These are phyloP conservation scores for Trebouxiophyceae sp. DNA, from an alignment of 163 green algal species.

Conservation along the genomic window DNA sequence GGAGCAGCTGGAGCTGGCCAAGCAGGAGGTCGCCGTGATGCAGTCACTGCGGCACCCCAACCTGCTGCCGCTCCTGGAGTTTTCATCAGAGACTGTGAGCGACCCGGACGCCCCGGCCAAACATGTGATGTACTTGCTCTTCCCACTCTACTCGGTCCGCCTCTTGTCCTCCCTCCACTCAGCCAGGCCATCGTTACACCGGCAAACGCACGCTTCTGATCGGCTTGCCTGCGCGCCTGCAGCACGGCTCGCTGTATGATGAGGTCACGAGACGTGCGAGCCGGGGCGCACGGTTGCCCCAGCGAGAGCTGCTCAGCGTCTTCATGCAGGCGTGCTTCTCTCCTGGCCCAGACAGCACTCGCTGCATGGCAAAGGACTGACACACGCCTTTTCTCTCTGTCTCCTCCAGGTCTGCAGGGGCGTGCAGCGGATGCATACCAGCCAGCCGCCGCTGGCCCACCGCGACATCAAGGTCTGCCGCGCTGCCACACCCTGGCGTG, in stretches of 20 bases:
- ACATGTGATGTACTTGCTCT: constrained; percentile 58
- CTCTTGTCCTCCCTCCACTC: too few species aligned
- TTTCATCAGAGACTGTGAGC: constrained; percentile 7
- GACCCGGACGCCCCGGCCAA: constrained; percentile 25
- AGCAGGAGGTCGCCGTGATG: constrained; percentile 56
- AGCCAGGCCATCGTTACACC: too few species aligned
- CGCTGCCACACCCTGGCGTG: background rate
- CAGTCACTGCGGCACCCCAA: constrained; percentile 51
- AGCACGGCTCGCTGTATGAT: constrained; percentile 64
- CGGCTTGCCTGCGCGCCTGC: constrained; percentile 4
- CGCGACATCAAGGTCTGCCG: constrained; percentile 69
- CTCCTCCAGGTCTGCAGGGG: constrained; percentile 22
- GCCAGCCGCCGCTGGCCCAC: constrained; percentile 43
- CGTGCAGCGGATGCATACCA: constrained; percentile 61
- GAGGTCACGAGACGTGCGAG: constrained; percentile 35
- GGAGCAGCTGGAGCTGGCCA: constrained; percentile 41
- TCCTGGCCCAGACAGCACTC: too few species aligned
- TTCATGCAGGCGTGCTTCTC: constrained; percentile 66
- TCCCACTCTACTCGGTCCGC: constrained; percentile 48
- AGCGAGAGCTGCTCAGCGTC: constrained; percentile 50
- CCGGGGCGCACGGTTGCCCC: constrained; percentile 23
- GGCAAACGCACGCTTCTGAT: background rate
- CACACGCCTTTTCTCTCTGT: background rate
- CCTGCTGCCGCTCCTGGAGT: constrained; percentile 57
- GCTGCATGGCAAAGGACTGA: too few species aligned